These are phyloP conservation scores for Colletotrichum eremochloae DNA, from an alignment of 2,329 filamentous ascomycete species.

Conservation along the genomic window DNA sequence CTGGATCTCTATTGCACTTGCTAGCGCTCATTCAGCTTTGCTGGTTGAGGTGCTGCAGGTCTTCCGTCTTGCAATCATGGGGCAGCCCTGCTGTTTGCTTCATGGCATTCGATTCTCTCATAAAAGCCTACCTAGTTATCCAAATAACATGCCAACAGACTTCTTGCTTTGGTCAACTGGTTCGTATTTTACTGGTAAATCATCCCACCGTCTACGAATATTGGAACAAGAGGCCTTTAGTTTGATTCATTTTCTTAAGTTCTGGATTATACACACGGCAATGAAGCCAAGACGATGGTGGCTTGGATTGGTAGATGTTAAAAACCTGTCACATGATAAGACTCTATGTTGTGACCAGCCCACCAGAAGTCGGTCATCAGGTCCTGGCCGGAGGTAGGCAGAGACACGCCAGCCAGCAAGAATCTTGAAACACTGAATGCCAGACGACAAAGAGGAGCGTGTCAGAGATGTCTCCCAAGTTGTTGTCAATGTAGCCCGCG, in stretches of 20 bases:
- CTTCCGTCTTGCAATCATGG: neutral
- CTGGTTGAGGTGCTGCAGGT: neutral
- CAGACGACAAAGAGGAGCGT: too few species aligned
- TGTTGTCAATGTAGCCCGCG: too few species aligned
- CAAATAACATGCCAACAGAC: neutral
- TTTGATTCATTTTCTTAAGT: constrained; percentile 62
- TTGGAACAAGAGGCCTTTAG: constrained; percentile 65
- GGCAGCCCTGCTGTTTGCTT: neutral
- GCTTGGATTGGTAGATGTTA: too few species aligned
- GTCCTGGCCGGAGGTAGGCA: too few species aligned
- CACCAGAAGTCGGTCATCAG: too few species aligned
- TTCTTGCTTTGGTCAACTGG: neutral
- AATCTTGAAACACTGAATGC: too few species aligned
- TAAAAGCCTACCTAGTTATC: too few species aligned
- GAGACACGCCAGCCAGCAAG: too few species aligned
- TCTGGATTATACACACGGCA: constrained; percentile 59
- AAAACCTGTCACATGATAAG: too few species aligned
- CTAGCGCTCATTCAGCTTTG: neutral
- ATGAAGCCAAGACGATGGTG: constrained; percentile 42
- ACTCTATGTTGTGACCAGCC: too few species aligned
- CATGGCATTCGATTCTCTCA: neutral
- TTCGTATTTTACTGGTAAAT: neutral
- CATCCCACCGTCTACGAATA: too few species aligned
- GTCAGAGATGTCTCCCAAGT: too few species aligned
- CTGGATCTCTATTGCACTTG: neutral